Conservation (phyloP, 164 flowering plant genomes). For the Taxillus chinensis region DNA sequence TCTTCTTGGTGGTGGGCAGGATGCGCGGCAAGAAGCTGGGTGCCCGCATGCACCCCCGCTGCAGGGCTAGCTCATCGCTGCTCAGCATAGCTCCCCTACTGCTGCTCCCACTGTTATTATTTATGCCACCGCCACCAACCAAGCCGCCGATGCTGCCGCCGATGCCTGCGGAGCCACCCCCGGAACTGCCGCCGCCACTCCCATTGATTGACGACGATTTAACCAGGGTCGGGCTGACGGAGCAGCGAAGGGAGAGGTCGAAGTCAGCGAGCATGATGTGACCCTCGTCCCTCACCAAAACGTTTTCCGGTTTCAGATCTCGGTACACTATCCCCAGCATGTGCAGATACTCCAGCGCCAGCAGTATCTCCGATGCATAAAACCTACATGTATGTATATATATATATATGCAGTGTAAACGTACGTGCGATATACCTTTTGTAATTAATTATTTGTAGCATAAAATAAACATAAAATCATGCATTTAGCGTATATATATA, state of each 20-base stretch:
- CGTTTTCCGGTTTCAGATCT: slow-evolving; percentile 68
- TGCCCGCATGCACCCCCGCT: slow-evolving; percentile 50
- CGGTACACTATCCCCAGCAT: slow-evolving; percentile 68
- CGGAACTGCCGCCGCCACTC: slow-evolving; percentile 6
- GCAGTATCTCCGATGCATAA: slow-evolving; percentile 48
- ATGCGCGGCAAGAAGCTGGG: slow-evolving; percentile 41
- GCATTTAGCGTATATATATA: no score
- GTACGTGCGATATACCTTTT: no score
- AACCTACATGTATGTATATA: slow-evolving; percentile 27
- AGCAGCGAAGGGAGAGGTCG: slow-evolving; percentile 62
- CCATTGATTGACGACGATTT: slow-evolving; percentile 47
- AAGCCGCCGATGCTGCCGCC: slow-evolving; percentile 7
- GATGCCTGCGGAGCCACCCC: background rate
- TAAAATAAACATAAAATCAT: no score
- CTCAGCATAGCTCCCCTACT: slow-evolving; percentile 10
- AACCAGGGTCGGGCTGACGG: slow-evolving; percentile 62
- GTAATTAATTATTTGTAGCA: no score
- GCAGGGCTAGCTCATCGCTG: slow-evolving; percentile 33
- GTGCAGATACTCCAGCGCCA: slow-evolving; percentile 69
- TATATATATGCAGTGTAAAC: no score
- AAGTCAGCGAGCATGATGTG: slow-evolving; percentile 76
- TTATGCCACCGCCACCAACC: slow-evolving; percentile 1
- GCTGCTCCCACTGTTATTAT: no score
- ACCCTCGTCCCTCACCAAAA: slow-evolving; percentile 62
- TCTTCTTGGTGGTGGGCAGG: slow-evolving; percentile 43